Base-by-base conservation (phyloP, 2,329 filamentous ascomycete species). In the Aplosporella prunicola region DNA sequence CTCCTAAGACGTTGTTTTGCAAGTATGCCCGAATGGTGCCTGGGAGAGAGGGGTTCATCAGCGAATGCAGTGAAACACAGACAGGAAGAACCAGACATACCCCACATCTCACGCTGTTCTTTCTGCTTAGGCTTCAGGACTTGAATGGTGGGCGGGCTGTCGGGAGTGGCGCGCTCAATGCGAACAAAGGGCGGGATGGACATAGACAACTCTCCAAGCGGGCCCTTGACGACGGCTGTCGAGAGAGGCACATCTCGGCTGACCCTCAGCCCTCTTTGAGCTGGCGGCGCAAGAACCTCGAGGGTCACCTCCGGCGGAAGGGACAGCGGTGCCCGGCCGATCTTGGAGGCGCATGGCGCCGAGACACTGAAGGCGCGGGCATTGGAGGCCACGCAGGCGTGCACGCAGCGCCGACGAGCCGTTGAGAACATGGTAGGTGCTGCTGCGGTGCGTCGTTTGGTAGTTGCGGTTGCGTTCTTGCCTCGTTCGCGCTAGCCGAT, bases 91-190 rank as follows among this genome's bases (percentile, higher is more conserved):
- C n/a, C 5, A 5, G 24, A 64, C 71, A 41, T 59, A 94, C 89
- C 91, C 91, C 91, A 96, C 88, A 96, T 96, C 61, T 83, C 83
- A 56, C 80, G 80, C 63, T 96, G 89, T 45, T 83, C 70, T 64
- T 79, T 80, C 36, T 76, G 61, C 13, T 76, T 65, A 13, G 68
- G 61, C 60, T 96, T 74, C 52, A 79, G 61, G 9, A 98, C 76
- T 39, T 69, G 76, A 47, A 98, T 64, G 20, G 69, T 69, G 9
- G 80, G 76, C 52, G 79, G 82, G 47, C 72, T 69, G 18, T 69
- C 63, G 34, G 70, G 70, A 14, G 66, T 58, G 53, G 93, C 81
- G 47, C 82, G 74, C 40, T 76, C 66, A 44, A 96, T 68, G 23
- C 68, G 74, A 40, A 96, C 65, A 57, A 83, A 98, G 2, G 78